Percentiles rank a stretch among this genome's conserved stretches.
These are phyloP conservation scores for Cucumis cinereus DNA, from an alignment of 306 rosid species.

Conservation along the genomic window DNA sequence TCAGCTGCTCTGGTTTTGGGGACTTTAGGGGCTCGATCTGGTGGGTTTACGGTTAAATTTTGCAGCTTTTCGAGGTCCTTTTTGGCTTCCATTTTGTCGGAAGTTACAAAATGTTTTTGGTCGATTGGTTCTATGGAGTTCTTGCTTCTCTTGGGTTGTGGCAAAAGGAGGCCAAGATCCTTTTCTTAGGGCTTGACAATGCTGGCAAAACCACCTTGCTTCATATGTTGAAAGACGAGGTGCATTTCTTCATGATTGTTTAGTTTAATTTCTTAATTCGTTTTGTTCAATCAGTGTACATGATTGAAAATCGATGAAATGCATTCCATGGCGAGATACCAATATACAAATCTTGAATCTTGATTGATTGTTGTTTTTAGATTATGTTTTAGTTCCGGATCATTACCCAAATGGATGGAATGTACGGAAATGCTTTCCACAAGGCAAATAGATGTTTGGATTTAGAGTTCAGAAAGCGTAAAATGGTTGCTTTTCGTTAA, in stretches of 20 bases:
- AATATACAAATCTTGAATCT: not conserved
- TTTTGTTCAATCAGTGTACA: not conserved
- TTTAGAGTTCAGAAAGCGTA: not conserved
- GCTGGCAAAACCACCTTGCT: slow-evolving; percentile 88
- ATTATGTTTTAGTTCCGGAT: not conserved
- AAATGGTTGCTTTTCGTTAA: not conserved
- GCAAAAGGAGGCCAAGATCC: slow-evolving; percentile 95
- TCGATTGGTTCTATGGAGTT: slow-evolving; percentile 82
- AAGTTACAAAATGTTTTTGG: slow-evolving; percentile 38
- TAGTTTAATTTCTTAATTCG: not conserved
- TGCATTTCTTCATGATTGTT: slow-evolving; percentile 9
- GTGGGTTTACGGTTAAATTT: slow-evolving; percentile 10
- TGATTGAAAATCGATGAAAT: not conserved
- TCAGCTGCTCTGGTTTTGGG: slow-evolving; percentile 12
- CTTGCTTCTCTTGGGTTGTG: slow-evolving; percentile 82
- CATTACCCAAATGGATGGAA: not conserved
- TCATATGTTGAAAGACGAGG: slow-evolving; percentile 95
- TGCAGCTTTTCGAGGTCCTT: slow-evolving; percentile 5
- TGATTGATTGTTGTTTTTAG: not conserved
- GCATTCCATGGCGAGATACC: not conserved
- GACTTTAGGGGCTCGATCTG: slow-evolving; percentile 24
- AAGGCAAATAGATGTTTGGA: not conserved
- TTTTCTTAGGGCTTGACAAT: slow-evolving; percentile 79
- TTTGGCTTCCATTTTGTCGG: not conserved
- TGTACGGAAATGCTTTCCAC: not conserved